Evolutionary conservation across 495 filamentous ascomycete genomes (phyloP).

Genomic region (Penicillium steckii): DNA sequence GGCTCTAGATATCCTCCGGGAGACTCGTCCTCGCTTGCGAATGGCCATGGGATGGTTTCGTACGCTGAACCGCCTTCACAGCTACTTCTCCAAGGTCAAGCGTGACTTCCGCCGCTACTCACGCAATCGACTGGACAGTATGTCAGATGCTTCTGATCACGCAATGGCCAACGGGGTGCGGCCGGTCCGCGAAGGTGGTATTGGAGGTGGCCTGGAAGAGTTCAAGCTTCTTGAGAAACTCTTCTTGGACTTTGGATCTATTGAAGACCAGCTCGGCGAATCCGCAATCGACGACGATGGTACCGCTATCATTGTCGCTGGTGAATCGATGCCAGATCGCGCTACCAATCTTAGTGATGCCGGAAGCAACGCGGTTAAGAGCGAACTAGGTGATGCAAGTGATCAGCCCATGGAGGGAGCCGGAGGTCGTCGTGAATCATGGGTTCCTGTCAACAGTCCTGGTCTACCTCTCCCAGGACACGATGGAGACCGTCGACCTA

Average conservation of each 20-base stretch:
- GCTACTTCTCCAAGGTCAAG: slow-evolving; percentile 64
- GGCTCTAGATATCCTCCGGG: slow-evolving; percentile 52
- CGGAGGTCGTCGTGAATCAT: slow-evolving; percentile 42
- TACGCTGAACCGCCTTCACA: slow-evolving; percentile 65
- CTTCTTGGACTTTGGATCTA: slow-evolving; percentile 55
- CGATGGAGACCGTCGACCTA: slow-evolving; percentile 44
- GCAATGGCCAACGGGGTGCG: slow-evolving; percentile 38
- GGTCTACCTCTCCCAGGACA: slow-evolving; percentile 35
- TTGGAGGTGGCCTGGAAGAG: slow-evolving; percentile 68
- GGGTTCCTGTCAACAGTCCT: slow-evolving; percentile 46
- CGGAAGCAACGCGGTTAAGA: slow-evolving; percentile 42
- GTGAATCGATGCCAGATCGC: slow-evolving; percentile 29
- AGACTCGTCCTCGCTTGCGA: slow-evolving; percentile 64
- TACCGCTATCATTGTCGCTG: slow-evolving; percentile 18
- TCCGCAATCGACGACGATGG: slow-evolving; percentile 33
- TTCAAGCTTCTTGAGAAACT: slow-evolving; percentile 61
- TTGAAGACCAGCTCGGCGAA: slow-evolving; percentile 46
- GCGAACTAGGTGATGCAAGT: slow-evolving; percentile 37
- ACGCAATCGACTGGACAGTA: slow-evolving; percentile 37
- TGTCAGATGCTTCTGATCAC: slow-evolving; percentile 35
- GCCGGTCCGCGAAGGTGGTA: slow-evolving; percentile 49
- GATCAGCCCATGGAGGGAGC: slow-evolving; percentile 35
- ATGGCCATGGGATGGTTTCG: slow-evolving; percentile 72
- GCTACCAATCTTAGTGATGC: slow-evolving; percentile 39
- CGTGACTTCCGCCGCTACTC: slow-evolving; percentile 55